phyloP scores from a whole-genome alignment of 1,284 basidiomycete genomes.

The Fomitopsis pinicola region DNA sequence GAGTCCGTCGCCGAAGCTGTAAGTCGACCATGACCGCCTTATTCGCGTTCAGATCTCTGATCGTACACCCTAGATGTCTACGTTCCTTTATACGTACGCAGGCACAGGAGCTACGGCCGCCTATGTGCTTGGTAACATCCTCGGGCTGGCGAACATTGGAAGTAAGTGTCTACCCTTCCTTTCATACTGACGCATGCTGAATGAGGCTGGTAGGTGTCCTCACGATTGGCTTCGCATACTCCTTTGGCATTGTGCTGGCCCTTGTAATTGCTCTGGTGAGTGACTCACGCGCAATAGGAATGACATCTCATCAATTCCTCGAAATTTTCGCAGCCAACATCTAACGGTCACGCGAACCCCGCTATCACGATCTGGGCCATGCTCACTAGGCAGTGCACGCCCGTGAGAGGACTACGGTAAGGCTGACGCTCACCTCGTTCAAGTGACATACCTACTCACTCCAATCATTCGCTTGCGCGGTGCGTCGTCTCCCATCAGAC shows the following conservation, averaged over 20 bases:
- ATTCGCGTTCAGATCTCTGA: not conserved
- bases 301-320: not conserved
- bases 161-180: slow-evolving; percentile 36
- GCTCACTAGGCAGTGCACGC: slow-evolving; percentile 53
- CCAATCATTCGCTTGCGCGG: not conserved
- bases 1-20: slow-evolving; percentile 7
- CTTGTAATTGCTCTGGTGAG: slow-evolving; percentile 29
- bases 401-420: slow-evolving; percentile 38
- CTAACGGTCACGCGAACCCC: slow-evolving; percentile 64
- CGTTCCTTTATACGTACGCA: slow-evolving; percentile 51
- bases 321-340: slow-evolving; percentile 33
- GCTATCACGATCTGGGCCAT: slow-evolving; percentile 52
- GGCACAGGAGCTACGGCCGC: slow-evolving; percentile 57
- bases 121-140: slow-evolving; percentile 50
- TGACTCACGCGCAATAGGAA: not conserved
- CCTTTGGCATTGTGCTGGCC: slow-evolving; percentile 59
- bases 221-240: slow-evolving; percentile 61
- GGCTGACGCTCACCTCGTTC: not conserved
- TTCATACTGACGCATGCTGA: not conserved
- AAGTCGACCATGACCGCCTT: not conserved
- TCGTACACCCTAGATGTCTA: slow-evolving; percentile 27
- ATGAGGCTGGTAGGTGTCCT: slow-evolving; percentile 40
- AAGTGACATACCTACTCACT: not conserved
- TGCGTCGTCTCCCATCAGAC: slow-evolving; percentile 33
- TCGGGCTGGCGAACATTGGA: slow-evolving; percentile 35